phyloP scores from a whole-genome alignment of 1,139 yeast genomes.

The Insectozyma bohioensis region DNA sequence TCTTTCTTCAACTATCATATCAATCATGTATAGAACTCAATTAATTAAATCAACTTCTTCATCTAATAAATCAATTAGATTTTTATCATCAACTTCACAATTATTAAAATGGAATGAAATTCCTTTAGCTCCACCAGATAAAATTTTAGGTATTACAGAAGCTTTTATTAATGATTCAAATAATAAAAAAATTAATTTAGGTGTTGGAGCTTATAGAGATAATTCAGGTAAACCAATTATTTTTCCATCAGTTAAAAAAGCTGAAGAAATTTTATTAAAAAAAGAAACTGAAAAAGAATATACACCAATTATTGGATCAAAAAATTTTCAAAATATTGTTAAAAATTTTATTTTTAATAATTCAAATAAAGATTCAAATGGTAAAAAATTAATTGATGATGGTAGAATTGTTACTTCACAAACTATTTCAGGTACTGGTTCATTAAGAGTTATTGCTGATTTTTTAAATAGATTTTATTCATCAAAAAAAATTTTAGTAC shows the following conservation, averaged over 20 bases:
- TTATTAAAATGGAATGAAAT: slow-evolving; percentile 36
- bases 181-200: slow-evolving; percentile 45
- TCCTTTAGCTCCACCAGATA: slow-evolving; percentile 71
- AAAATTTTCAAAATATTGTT: slow-evolving; percentile 48
- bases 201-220: slow-evolving; percentile 53
- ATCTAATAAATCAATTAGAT: slow-evolving; percentile 9
- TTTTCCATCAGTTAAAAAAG: slow-evolving; percentile 49
- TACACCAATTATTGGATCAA: slow-evolving; percentile 54
- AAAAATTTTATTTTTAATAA: slow-evolving; percentile 52
- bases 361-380: slow-evolving; percentile 47
- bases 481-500: slow-evolving; percentile 50
- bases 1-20: too few relatives aligned
- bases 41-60: slow-evolving; percentile 12
- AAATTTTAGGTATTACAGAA: slow-evolving; percentile 67
- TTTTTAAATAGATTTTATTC: slow-evolving; percentile 50
- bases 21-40: slow-evolving; percentile 16
- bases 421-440: slow-evolving; percentile 62
- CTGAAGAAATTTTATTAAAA: slow-evolving; percentile 39
- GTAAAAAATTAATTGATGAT: slow-evolving; percentile 45
- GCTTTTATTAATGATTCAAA: slow-evolving; percentile 45
- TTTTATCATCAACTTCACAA: slow-evolving; percentile 11
- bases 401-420: slow-evolving; percentile 55
- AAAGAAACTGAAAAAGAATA: slow-evolving; percentile 56
- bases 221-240: slow-evolving; percentile 48
- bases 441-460: slow-evolving; percentile 56